phyloP scores from a whole-genome alignment of 768 basidiomycete species.

The Boletales sp. region DNA sequence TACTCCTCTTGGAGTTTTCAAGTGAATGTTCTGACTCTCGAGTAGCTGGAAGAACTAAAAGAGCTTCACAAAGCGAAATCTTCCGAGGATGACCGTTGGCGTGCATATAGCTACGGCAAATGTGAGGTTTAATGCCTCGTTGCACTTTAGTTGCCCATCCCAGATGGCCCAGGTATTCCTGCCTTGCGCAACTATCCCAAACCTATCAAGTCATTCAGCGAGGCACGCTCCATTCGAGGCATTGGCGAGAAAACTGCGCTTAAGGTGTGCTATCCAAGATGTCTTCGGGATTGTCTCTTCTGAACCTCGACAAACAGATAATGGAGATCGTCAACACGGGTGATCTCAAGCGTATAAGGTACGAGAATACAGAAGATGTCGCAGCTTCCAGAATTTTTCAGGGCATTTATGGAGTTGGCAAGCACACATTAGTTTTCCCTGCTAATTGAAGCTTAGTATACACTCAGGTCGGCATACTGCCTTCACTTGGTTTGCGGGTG shows the following conservation, averaged over 20 bases:
- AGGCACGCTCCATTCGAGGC: conserved; percentile 58
- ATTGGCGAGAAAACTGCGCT: conserved; percentile 73
- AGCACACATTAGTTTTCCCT: conserved; percentile 21
- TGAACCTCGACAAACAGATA: conserved; percentile 46
- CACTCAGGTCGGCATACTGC: conserved; percentile 59
- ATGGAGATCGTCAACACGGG: conserved; percentile 80
- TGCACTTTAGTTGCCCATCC: conserved; percentile 1
- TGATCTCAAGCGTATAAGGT: conserved; percentile 59
- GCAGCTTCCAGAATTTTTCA: conserved; percentile 55
- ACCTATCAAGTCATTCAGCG: conserved; percentile 53
- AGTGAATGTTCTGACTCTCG: background rate
- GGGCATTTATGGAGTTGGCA: conserved; percentile 86
- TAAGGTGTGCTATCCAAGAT: conserved; percentile 47
- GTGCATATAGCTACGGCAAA: conserved; percentile 61
- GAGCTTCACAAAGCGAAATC: conserved; percentile 60
- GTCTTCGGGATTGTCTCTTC: background rate
- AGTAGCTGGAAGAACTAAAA: conserved; percentile 63
- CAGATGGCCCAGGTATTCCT: conserved; percentile 47
- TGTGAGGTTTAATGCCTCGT: conserved; percentile 36
- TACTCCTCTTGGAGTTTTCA: conserved; percentile 17
- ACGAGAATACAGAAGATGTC: conserved; percentile 65
- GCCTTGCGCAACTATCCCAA: conserved; percentile 52
- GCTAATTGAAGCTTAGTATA: background rate
- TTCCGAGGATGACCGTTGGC: conserved; percentile 63
- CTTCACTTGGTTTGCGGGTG: conserved; percentile 67